Percentiles rank a stretch among this genome's conserved stretches.
Evolutionary conservation across 768 basidiomycete species (phyloP).

Genomic region (Kwoniella bestiolae): DNA sequence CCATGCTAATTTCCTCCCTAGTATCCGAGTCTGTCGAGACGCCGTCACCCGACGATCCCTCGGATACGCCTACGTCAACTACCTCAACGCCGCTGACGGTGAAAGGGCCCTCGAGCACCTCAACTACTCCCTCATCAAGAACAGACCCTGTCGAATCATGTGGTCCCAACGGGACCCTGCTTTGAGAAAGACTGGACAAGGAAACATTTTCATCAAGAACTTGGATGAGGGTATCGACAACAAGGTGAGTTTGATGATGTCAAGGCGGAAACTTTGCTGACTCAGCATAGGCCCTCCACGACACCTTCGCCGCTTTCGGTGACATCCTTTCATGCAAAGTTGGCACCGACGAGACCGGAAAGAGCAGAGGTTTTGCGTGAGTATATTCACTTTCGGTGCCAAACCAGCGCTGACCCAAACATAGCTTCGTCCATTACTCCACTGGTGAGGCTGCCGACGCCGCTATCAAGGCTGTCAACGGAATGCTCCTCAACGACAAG

Average conservation of each 20-base stretch:
- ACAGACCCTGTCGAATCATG: conserved; percentile 99
- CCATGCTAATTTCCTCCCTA: conserved; percentile 49
- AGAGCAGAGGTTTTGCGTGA: conserved; percentile 85
- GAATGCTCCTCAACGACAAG: conserved; percentile 99
- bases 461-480: conserved; percentile 98
- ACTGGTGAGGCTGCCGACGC: conserved; percentile 92
- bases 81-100: conserved; percentile 93
- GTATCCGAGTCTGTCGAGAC: conserved; percentile 99
- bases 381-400: background rate
- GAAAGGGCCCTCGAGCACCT: conserved; percentile 98
- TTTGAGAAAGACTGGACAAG: conserved; percentile 98
- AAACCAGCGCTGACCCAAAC: background rate
- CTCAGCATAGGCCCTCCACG: conserved; percentile 85
- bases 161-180: conserved; percentile 99
- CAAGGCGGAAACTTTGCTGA: background rate
- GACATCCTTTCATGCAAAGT: conserved; percentile 99
- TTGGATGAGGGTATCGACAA: conserved; percentile 96
- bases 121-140: conserved; percentile 99
- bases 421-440: conserved; percentile 94
- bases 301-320: conserved; percentile 98
- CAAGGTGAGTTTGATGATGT: conserved; percentile 65
- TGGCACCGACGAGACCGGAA: conserved; percentile 91
- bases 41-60: conserved; percentile 99
- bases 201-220: conserved; percentile 99
- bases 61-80: conserved; percentile 99